Evolutionary conservation across 139 green algal species (phyloP), one percentile per base, ranked within the genome.

Genomic region (Zygnema circumcarinatum): DNA sequence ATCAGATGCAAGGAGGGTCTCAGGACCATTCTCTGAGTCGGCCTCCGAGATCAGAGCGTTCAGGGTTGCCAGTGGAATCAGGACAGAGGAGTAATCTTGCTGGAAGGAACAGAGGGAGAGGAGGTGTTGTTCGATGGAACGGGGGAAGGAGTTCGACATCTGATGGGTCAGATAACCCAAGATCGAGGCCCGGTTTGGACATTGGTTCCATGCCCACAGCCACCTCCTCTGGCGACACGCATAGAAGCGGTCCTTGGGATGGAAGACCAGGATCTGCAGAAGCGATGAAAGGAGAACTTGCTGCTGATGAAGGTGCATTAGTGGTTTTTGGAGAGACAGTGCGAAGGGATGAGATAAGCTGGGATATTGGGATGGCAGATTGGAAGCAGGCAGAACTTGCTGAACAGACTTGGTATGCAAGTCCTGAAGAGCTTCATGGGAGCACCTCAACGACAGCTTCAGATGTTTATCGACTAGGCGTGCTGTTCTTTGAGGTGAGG

Each of bases 401-500:
- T 39, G 69, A 78, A 78, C 69, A 78, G 16, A 31, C 36, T 36
- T 91, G 87, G 87, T 91, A 91, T 54, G 47, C 47, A 22, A 78
- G 25, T 25, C 87, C 87, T 2, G 87, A 91, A 81, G 87, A 89
- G 72, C 20, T 35, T 2, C 36, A 42, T 32, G 87, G 79, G 1
- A 7, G 73, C 25, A 11, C 20, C 11, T 25, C 38, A 39, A 47
- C 62, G 7, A 39, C 52, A 11, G 67, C 67, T 22, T 54, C 80
- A 16, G 67, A 89, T 38, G 47, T 91, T 3, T 91, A 89, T 67
- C 69, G 38, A 35, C 79, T 91, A 40, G 87, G 87, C 0, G 87
- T 91, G 42, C 81, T 91, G 0, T 84, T 91, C 72, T 91, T 91
- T 33, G 86, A 91, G 78, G 78, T 90, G 31, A 80, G 75, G 0